phyloP scores from a whole-genome alignment of 805 yeast genomes.

The Candida succiphila region DNA sequence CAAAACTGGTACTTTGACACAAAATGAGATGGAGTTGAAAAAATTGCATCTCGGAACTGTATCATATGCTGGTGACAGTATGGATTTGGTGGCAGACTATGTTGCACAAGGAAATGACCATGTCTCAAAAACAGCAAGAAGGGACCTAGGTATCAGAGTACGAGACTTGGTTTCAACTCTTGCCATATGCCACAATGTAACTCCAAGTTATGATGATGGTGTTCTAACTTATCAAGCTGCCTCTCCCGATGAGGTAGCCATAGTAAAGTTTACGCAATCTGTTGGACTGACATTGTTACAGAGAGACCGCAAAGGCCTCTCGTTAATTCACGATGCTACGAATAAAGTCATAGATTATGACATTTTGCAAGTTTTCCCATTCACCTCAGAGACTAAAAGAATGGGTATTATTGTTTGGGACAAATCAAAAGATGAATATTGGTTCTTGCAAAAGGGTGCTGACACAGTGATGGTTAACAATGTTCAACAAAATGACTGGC shows the following conservation, averaged over 20 bases:
- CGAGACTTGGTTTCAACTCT: conserved; percentile 73
- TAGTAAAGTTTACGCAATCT: conserved; percentile 79
- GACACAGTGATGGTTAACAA: conserved; percentile 86
- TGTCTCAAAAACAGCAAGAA: conserved; percentile 26
- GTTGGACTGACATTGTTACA: conserved; percentile 75
- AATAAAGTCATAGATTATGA: conserved; percentile 46
- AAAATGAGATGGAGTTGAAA: conserved; percentile 95
- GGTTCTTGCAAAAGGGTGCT: conserved; percentile 93
- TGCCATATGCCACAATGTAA: conserved; percentile 95
- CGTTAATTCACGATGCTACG: conserved; percentile 53
- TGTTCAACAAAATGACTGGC: conserved; percentile 86
- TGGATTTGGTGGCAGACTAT: conserved; percentile 78
- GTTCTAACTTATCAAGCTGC: conserved; percentile 88
- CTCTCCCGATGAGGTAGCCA: conserved; percentile 97
- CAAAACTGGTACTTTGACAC: conserved; percentile 96
- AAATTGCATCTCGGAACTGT: conserved; percentile 89
- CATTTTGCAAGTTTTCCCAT: conserved; percentile 81
- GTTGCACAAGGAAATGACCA: conserved; percentile 27
- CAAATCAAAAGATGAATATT: conserved; percentile 50
- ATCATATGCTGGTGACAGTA: conserved; percentile 83
- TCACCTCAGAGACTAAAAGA: conserved; percentile 89
- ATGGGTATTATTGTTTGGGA: conserved; percentile 87
- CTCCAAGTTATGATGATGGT: conserved; percentile 81
- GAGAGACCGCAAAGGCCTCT: conserved; percentile 73
- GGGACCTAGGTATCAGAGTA: conserved; percentile 67